These are phyloP conservation scores for Populus davidiana DNA, from an alignment of 345 rosid species.

Conservation along the genomic window DNA sequence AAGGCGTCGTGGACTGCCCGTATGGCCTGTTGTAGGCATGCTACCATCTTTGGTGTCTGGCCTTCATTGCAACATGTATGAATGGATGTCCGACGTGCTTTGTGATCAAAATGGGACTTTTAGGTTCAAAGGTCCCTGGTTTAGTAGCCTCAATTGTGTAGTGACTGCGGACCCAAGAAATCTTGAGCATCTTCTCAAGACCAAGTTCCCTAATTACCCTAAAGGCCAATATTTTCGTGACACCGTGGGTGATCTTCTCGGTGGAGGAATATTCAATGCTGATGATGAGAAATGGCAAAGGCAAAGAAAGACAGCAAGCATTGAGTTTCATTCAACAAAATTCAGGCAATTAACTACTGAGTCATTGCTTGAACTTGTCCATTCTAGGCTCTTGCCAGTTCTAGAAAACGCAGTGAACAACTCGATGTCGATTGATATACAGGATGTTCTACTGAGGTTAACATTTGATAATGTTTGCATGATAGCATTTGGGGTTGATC, in stretches of 20 bases:
- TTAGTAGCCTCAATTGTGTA: conserved; percentile 69
- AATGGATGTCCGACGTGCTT: conserved; percentile 62
- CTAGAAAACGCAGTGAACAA: conserved; percentile 46
- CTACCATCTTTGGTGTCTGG: conserved; percentile 63
- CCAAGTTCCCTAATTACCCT: conserved; percentile 75
- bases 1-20: conserved; percentile 51
- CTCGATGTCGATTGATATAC: conserved; percentile 60
- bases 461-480: conserved; percentile 92
- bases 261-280: conserved; percentile 81
- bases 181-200: conserved; percentile 82
- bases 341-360: conserved; percentile 69
- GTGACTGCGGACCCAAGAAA: conserved; percentile 85
- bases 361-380: conserved; percentile 69
- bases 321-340: conserved; percentile 86
- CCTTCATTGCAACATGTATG: conserved; percentile 52
- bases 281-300: conserved; percentile 84
- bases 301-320: conserved; percentile 84
- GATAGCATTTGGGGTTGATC: conserved; percentile 94
- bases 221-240: conserved; percentile 78
- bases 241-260: conserved; percentile 68
- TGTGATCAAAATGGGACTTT: conserved; percentile 71
- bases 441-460: conserved; percentile 69
- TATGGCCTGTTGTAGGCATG: conserved; percentile 94
- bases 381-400: conserved; percentile 68
- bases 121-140: conserved; percentile 70